These are phyloP conservation scores for Rhododendron simsii DNA, from an alignment of 148 eudicot species.

Conservation along the genomic window DNA sequence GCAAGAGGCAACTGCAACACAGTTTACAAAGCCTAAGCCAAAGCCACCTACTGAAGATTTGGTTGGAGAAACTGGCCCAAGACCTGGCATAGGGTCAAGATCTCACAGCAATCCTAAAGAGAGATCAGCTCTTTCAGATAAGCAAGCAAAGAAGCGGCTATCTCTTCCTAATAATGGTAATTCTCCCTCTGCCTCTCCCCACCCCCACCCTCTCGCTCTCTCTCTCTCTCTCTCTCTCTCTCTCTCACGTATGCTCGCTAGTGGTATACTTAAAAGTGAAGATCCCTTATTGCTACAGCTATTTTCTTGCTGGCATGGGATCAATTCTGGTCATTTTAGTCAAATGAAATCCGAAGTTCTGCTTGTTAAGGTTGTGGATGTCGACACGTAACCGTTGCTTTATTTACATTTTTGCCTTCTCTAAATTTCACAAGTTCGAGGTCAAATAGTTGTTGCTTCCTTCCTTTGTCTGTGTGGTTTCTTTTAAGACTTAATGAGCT, in stretches of 20 bases:
- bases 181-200: conserved; percentile 14
- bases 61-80: conserved; percentile 53
- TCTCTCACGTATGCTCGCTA: not conserved
- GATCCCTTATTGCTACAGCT: not conserved
- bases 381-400: not conserved
- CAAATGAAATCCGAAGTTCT: not conserved
- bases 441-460: not conserved
- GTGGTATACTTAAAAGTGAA: not conserved
- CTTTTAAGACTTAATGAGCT: not conserved
- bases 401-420: not conserved
- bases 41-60: conserved; percentile 47
- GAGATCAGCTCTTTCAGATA: conserved; percentile 47
- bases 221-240: not conserved
- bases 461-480: not conserved
- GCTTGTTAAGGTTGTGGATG: not conserved
- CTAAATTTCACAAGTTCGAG: not conserved
- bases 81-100: conserved; percentile 42
- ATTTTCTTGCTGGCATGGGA: not conserved
- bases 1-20: conserved; percentile 35
- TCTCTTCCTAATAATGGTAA: conserved; percentile 71
- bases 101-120: conserved; percentile 94
- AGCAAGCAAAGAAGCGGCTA: conserved; percentile 58
- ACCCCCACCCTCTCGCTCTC: not conserved
- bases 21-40: conserved; percentile 29
- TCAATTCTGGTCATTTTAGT: not conserved